phyloP scores from a whole-genome alignment of 164 flowering plant species.

The Piper longum region DNA sequence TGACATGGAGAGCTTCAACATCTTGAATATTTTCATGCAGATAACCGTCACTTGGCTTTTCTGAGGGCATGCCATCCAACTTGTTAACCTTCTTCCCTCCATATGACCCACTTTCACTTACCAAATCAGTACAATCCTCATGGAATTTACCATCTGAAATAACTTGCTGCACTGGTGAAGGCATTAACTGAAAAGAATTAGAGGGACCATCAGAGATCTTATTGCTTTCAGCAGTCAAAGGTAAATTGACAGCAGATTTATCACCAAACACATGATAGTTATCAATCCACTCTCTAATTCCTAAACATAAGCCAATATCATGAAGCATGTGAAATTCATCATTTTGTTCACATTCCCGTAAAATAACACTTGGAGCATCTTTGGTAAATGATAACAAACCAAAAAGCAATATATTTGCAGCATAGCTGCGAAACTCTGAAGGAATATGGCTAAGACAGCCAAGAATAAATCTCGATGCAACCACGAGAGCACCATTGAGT shows the following conservation, averaged over 20 bases:
- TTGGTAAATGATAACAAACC: constrained; percentile 42
- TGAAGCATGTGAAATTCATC: constrained; percentile 75
- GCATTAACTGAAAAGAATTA: not conserved
- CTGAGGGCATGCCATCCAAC: constrained; percentile 8
- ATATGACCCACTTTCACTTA: not conserved
- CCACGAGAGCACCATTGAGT: constrained; percentile 14
- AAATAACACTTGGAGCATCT: constrained; percentile 45
- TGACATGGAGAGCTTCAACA: constrained; percentile 32
- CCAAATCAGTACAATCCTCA: constrained; percentile 1
- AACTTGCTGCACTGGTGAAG: constrained; percentile 1
- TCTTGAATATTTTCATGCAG: constrained; percentile 6
- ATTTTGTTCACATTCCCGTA: constrained; percentile 39
- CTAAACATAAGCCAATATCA: constrained; percentile 76
- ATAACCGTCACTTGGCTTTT: constrained; percentile 5
- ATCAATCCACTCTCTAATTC: constrained; percentile 69
- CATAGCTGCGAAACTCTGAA: constrained; percentile 59
- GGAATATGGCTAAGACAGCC: constrained; percentile 71
- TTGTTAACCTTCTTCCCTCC: not conserved
- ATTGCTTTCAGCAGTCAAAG: constrained; percentile 8
- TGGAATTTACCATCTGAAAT: constrained; percentile 6
- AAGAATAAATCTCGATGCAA: constrained; percentile 49
- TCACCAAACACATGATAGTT: constrained; percentile 45
- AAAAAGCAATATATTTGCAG: constrained; percentile 58
- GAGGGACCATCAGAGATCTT: not conserved
- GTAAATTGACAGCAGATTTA: constrained; percentile 8